Percentiles rank a stretch among this genome's conserved stretches.
Evolutionary conservation across 768 basidiomycete species (phyloP).

Genomic region (Macrocybe gigantea): DNA sequence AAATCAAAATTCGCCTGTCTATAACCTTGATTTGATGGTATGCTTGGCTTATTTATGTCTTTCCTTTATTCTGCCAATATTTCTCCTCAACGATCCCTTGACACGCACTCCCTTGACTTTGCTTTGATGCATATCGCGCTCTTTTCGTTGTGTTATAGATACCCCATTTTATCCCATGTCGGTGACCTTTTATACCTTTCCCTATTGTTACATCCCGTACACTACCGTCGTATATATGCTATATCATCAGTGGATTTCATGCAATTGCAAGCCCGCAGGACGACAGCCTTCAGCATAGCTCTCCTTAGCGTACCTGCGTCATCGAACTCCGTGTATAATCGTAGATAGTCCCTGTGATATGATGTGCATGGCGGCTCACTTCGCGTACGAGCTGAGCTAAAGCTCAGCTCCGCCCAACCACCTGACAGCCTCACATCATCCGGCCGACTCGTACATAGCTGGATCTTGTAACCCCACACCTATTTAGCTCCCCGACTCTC

Average conservation of each 20-base stretch:
- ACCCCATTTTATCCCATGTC: constrained; percentile 33
- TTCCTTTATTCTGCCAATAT: too few relatives aligned
- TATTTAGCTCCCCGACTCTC: constrained; percentile 1
- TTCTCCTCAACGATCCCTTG: too few relatives aligned
- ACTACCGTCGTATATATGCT: constrained; percentile 15
- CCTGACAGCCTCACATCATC: too few relatives aligned
- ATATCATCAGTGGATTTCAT: constrained; percentile 12
- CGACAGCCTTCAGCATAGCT: not conserved
- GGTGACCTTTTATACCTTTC: constrained; percentile 22
- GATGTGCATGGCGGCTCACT: too few relatives aligned
- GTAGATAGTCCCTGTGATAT: too few relatives aligned
- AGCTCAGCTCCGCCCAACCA: too few relatives aligned
- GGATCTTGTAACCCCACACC: too few relatives aligned
- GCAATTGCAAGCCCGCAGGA: not conserved
- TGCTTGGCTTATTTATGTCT: too few relatives aligned
- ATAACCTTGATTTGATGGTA: constrained; percentile 27
- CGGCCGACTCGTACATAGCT: too few relatives aligned
- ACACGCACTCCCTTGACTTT: constrained; percentile 16
- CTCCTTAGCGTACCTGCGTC: too few relatives aligned
- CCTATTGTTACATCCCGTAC: constrained; percentile 15
- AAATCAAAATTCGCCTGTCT: constrained; percentile 93
- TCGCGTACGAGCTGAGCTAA: too few relatives aligned
- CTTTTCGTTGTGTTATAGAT: constrained; percentile 35
- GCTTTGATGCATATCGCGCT: constrained; percentile 25
- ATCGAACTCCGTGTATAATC: too few relatives aligned